A percentile compares a stretch with the other conserved stretches of the same genome.
These are phyloP conservation scores for Cotoneaster glaucophyllus DNA, from an alignment of 306 rosid genomes.

Conservation along the genomic window DNA sequence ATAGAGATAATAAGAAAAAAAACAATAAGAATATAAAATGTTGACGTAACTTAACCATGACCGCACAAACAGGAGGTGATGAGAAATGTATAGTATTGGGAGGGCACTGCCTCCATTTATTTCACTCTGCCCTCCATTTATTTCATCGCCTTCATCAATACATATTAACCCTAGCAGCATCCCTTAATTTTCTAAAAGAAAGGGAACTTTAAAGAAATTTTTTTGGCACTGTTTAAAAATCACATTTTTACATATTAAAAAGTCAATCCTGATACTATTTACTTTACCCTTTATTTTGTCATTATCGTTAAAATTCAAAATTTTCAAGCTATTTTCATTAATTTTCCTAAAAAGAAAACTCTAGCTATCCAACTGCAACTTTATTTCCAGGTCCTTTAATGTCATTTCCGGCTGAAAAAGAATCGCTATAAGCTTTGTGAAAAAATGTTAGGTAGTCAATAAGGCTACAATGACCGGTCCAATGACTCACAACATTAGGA, in stretches of 20 bases:
- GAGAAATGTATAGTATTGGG: no score
- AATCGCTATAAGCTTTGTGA: neutral
- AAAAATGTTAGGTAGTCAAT: neutral
- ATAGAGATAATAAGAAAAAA: no score
- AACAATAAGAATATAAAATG: no score
- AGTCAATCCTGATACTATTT: no score
- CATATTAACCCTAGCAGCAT: neutral
- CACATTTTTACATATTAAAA: no score
- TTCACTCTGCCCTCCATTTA: no score
- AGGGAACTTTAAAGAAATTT: fast-evolving
- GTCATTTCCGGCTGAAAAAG: neutral
- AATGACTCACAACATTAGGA: neutral
- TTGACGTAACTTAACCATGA: no score
- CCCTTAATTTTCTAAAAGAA: neutral
- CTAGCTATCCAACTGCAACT: neutral
- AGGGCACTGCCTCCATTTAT: no score
- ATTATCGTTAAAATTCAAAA: no score
- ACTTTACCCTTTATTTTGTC: no score
- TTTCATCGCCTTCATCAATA: neutral
- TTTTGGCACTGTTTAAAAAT: fast-evolving
- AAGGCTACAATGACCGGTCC: neutral
- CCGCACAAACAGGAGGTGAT: no score
- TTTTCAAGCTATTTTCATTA: no score
- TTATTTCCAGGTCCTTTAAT: neutral
- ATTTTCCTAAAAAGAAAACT: neutral